Percentiles rank a stretch among this genome's conserved stretches.
phyloP scores from a whole-genome alignment of 805 yeast genomes.

The Candida gorgasii region DNA sequence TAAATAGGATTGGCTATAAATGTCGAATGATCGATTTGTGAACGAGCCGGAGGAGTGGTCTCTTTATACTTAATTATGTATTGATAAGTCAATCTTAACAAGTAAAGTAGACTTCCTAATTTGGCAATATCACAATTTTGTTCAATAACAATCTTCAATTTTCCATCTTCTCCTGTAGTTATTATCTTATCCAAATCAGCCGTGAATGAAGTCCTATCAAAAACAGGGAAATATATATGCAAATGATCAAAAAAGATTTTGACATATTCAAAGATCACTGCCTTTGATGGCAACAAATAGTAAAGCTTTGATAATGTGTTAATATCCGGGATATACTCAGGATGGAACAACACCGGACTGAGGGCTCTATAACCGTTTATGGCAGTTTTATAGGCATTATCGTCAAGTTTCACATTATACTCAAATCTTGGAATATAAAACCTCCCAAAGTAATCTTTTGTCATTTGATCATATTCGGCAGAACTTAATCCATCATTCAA shows the following conservation, averaged over 20 bases:
- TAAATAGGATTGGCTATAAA: constrained; percentile 43
- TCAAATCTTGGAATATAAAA: constrained; percentile 12
- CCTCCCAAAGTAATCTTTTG: constrained; percentile 14
- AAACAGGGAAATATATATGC: constrained; percentile 59
- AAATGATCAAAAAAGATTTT: constrained; percentile 59
- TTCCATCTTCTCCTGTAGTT: constrained; percentile 2
- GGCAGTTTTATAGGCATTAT: constrained; percentile 2
- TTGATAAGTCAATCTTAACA: constrained; percentile 39
- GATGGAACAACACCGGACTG: constrained; percentile 6
- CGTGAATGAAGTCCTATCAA: constrained; percentile 54
- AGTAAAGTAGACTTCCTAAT: constrained; percentile 33
- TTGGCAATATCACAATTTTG: constrained; percentile 27
- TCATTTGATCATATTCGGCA: constrained; percentile 1
- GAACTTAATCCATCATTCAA: constrained; percentile 10
- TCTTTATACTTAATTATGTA: constrained; percentile 16
- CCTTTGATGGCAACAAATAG: constrained; percentile 13
- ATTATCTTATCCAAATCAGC: constrained; percentile 40
- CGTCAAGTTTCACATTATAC: constrained; percentile 1
- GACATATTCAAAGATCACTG: constrained; percentile 49
- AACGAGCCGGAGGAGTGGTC: not conserved
- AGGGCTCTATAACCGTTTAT: constrained; percentile 9
- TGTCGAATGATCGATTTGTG: constrained; percentile 10
- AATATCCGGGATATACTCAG: constrained; percentile 8
- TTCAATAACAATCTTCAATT: constrained; percentile 8
- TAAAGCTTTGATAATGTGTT: constrained; percentile 7